Percentiles rank a stretch among this genome's conserved stretches.
Evolutionary conservation across 371 early-diverging fungal species (phyloP).

Genomic region (Blakeslea trispora): DNA sequence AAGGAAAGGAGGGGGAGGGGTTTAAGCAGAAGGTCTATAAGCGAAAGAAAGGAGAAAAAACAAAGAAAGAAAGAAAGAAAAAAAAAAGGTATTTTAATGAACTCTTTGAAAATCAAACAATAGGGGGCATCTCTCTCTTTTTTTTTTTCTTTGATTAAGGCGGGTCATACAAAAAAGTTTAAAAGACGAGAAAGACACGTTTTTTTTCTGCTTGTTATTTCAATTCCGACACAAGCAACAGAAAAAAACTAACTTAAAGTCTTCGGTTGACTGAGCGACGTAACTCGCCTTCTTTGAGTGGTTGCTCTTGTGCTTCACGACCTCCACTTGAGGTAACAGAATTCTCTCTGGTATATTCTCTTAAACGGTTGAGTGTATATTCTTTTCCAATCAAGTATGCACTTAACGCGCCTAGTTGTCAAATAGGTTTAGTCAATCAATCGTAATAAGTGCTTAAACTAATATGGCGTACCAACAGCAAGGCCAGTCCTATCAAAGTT

Average conservation of each 20-base stretch:
- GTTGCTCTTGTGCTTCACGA: not conserved
- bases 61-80: not conserved
- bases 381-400: constrained; percentile 23
- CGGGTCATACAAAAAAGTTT: not conserved
- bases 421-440: not conserved
- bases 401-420: constrained; percentile 21
- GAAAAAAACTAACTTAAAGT: constrained; percentile 9
- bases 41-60: not conserved
- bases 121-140: no score
- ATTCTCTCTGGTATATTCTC: constrained; percentile 21
- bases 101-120: not conserved
- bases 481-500: constrained; percentile 21
- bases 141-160: not conserved
- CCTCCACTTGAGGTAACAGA: constrained; percentile 31
- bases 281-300: constrained; percentile 15
- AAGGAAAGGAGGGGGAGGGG: not conserved
- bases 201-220: not conserved
- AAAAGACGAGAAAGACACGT: not conserved
- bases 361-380: constrained; percentile 25
- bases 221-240: not conserved
- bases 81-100: not conserved
- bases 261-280: constrained; percentile 34
- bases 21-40: not conserved
- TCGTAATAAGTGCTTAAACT: no score
- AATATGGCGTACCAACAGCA: constrained; percentile 17